Evolutionary conservation across 2,329 filamentous ascomycete genomes (phyloP), one percentile per base, ranked within the genome.

Genomic region (Xylaria hypoxylon): DNA sequence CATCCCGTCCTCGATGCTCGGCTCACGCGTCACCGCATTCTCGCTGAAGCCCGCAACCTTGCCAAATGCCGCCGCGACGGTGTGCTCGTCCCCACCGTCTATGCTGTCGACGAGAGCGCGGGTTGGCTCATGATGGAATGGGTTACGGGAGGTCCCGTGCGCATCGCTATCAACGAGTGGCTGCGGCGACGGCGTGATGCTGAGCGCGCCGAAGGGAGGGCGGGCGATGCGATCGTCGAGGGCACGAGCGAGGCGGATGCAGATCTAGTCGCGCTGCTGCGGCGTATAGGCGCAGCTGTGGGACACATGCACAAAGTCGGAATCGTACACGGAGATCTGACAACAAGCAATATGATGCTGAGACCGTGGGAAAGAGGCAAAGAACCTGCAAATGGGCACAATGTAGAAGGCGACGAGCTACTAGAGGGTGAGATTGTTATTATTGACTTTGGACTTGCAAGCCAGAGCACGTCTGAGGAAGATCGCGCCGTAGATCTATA

Each of bases 261-360:
- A 40, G 82, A 82, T 38, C 79, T 94, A 17, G 81, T 85, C 51
- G 82, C 77, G 13, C 80, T 97, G 67, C 89, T 97, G 87, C 80
- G 84, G 52, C 84, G 87, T 69, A 89, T 97, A 66, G 94, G 93
- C 0, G 76, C 78, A 5, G 89, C 90, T 2, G 87, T 97, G 17
- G 94, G 92, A 7, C 85, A 79, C 61, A 82, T 99, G 83, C 96
- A 99, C 83, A 86, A 85, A 61, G 85, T 89, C n/a, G 95, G 95
- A 17, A 87, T 98, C 62, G 89, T 97, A 65, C 96, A 99, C 81
- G 96, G 96, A 45, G 96, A 99, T 81, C 80, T 99, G 81, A 99
- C 96, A 67, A 99, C 94, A 70, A 97, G 94, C 81, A 99, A 99
- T 80, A 86, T 99, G 82, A 97, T 99, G 90, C 77, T 98, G 71